Percentiles rank a stretch among this genome's conserved stretches.
phyloP scores from a whole-genome alignment of 768 basidiomycete species.

The Amanita muscaria region DNA sequence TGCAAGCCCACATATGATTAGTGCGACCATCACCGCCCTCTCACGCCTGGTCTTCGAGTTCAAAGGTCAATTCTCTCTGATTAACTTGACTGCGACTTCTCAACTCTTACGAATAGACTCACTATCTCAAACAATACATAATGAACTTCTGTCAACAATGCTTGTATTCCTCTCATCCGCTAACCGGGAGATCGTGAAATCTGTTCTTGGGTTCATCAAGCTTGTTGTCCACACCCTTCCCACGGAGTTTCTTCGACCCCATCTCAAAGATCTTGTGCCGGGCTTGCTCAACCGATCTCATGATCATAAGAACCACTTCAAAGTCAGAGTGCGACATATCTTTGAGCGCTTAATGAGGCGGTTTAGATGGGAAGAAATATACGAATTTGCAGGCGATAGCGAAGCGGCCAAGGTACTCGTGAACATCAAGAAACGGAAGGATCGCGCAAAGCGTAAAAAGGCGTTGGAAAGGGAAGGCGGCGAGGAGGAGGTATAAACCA shows the following conservation, averaged over 20 bases:
- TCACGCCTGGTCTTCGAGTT: conserved; percentile 95
- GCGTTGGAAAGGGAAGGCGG: conserved; percentile 45
- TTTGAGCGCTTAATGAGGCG: conserved; percentile 92
- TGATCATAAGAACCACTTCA: conserved; percentile 99
- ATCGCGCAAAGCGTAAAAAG: conserved; percentile 85
- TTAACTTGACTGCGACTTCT: background rate
- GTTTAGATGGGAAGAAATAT: conserved; percentile 82
- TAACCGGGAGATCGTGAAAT: conserved; percentile 97
- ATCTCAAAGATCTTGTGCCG: conserved; percentile 72
- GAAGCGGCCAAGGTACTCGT: conserved; percentile 82
- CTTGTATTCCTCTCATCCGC: conserved; percentile 87
- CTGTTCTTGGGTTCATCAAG: conserved; percentile 90
- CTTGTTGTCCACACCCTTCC: conserved; percentile 85
- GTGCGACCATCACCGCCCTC: conserved; percentile 90
- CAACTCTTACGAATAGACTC: conserved; percentile 35
- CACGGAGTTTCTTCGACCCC: conserved; percentile 59
- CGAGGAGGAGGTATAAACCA: conserved; percentile 17
- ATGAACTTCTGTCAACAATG: conserved; percentile 79
- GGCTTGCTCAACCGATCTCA: conserved; percentile 88
- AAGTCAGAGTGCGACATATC: conserved; percentile 91
- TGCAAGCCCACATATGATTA: conserved; percentile 95
- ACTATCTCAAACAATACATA: conserved; percentile 63
- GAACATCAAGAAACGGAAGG: conserved; percentile 94
- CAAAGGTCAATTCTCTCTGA: conserved; percentile 49
- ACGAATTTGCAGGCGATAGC: conserved; percentile 63